Evolutionary conservation across 1,139 yeast species (phyloP), one percentile per base, ranked within the genome.

Genomic region (Pichia sorboxylosa): DNA sequence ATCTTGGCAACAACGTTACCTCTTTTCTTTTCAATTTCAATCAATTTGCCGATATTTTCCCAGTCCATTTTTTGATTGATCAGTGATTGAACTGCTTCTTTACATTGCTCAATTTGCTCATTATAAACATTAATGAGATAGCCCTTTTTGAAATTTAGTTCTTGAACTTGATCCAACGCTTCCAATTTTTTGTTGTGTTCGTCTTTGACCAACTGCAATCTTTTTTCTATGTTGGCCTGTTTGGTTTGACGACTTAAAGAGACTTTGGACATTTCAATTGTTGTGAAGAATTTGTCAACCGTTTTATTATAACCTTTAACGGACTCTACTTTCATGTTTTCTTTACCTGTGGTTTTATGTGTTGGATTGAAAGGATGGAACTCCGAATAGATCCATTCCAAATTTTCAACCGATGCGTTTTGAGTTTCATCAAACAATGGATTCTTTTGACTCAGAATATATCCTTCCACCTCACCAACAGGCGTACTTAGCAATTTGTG

Each of bases 11-110:
- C 62, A 3, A 59, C 54, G 46, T 80, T 81, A 1, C 77, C 77
- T 42, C 77, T 69, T 2, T 62, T 56, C 46, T 83, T 77, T 46
- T 87, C 95, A 31, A 75, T 64, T 34, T 66, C 60, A 34, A 90
- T 75, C 35, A 78, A 59, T 42, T 78, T 74, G 50, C 81, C 95
- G 39, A 87, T 85, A 42, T 84, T 81, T 22, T 73, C 68, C 98
- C 98, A 90, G 52, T 90, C 97, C 87, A 84, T 83, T 43, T 84
- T 92, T 50, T 83, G 93, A 33, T 78, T 75, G 5, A 87, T 44
- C 35, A 83, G 58, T 1, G 61, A 61, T 38, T 75, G 78, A 7
- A 90, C 79, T 9, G 83, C 78, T 11, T 54, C 58, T 37, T 72
- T 76, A 30, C 93, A 85, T 17, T 72, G 71, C 34, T 80, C 90